These are phyloP conservation scores for Blastomyces gilchristii DNA, from an alignment of 2,329 filamentous ascomycete genomes.

Conservation along the genomic window DNA sequence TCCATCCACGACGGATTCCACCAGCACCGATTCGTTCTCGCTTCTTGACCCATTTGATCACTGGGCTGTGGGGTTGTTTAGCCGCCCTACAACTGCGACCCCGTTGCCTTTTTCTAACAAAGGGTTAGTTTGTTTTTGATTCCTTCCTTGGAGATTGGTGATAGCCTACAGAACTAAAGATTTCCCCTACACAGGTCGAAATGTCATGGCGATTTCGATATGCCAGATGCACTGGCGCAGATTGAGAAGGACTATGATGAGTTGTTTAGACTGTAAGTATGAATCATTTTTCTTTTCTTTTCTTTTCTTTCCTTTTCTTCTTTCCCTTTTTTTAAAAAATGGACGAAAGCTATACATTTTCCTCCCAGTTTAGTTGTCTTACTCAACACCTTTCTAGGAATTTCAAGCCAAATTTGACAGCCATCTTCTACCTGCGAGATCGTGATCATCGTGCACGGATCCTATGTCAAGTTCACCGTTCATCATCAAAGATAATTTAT, in stretches of 20 bases:
- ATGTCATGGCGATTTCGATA: constrained; percentile 25
- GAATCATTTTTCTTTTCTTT: too few species aligned
- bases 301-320: too few species aligned
- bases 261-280: constrained; percentile 30
- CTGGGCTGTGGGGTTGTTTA: constrained; percentile 36
- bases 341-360: background rate
- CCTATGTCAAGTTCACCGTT: constrained; percentile 40
- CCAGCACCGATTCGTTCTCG: constrained; percentile 3
- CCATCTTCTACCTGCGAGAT: constrained; percentile 44
- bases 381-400: constrained; percentile 25
- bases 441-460: constrained; percentile 45
- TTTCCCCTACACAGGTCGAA: constrained; percentile 22
- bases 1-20: background rate
- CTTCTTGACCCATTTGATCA: constrained; percentile 26
- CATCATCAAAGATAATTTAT: constrained; percentile 31
- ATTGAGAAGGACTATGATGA: constrained; percentile 31
- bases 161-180: background rate
- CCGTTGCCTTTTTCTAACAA: constrained; percentile 22
- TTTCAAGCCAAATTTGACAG: constrained; percentile 38
- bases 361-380: constrained; percentile 4
- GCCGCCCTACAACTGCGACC: constrained; percentile 21
- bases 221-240: constrained; percentile 21
- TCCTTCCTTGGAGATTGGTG: background rate
- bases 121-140: constrained; percentile 20
- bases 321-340: background rate